Evolutionary conservation across 805 yeast species (phyloP), one percentile per base, ranked within the genome.

Genomic region (Starmerella apis): DNA sequence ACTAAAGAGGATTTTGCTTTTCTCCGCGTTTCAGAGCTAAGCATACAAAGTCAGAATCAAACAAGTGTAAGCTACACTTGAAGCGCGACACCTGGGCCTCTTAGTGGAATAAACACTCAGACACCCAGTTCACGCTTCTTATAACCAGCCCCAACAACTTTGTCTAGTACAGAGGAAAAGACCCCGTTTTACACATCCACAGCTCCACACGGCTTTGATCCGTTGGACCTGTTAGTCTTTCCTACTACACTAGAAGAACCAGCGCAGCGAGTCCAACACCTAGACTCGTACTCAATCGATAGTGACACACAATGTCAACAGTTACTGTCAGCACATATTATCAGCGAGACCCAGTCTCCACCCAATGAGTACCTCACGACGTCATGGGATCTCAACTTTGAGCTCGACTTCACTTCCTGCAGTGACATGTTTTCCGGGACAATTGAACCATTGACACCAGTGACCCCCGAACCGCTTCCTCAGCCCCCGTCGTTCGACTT

Each of bases 201-300:
- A 53, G 53, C 56, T 53, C 56, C 48, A 18, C 11, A 24, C 14
- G 56, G 50, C 13, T 11, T 33, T 4, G 56, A 50, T 50, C 48
- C 50, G 56, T 53, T 48, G 43, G 45, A 50, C 51, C 43, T 53
- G 51, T 47, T 53, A 42, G 50, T 38, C 33, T 30, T 28, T 23
- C 23, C 39, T 5, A 47, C 50, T 32, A 44, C 35, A 28, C 23
- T 49, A 8, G 39, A 35, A 32, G 23, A 28, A 28, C 24, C 30
- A 31, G n/a, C 43, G 6, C 20, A 10, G 7, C 23, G 24, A 28
- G 43, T 7, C 22, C 24, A 19, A 28, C 25, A 27, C 16, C 18
- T 25, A 13, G 24, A 28, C 45, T 28, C 35, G 23, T 18, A 16
- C 35, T 18, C n/a, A n/a, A n/a, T 18, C 45, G 4, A 19, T 25